A percentile compares a stretch with the other conserved stretches of the same genome.
These are phyloP conservation scores for Cordyceps militaris DNA, from an alignment of 2,329 filamentous ascomycete species.

Conservation along the genomic window DNA sequence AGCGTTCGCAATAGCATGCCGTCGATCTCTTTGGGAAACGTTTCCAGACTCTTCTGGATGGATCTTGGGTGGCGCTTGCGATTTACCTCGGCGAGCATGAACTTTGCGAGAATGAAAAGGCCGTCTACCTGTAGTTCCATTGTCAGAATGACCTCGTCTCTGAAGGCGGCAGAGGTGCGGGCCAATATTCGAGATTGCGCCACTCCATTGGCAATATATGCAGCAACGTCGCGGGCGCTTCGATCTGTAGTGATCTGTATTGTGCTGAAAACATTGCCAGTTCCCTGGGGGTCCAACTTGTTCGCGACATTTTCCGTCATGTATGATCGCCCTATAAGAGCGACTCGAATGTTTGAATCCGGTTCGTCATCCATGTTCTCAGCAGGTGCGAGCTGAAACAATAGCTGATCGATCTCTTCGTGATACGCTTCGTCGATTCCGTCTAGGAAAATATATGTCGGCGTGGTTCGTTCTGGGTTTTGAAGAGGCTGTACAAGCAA, in stretches of 20 bases:
- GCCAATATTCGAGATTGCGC: slow-evolving; percentile 31
- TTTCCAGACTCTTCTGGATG: slow-evolving; percentile 36
- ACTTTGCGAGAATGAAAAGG: slow-evolving; percentile 42
- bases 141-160: slow-evolving; percentile 31
- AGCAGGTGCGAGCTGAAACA: slow-evolving; percentile 27
- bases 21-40: slow-evolving; percentile 38
- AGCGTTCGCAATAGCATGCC: slow-evolving; percentile 37
- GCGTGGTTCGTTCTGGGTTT: slow-evolving; percentile 24
- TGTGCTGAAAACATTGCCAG: slow-evolving; percentile 28
- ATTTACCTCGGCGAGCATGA: slow-evolving; percentile 43
- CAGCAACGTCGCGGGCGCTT: slow-evolving; percentile 34
- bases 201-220: slow-evolving; percentile 36
- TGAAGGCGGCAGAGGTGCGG: slow-evolving; percentile 25
- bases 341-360: slow-evolving; percentile 28
- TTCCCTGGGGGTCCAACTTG: slow-evolving; percentile 26
- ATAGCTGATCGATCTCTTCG: slow-evolving; percentile 30
- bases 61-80: slow-evolving; percentile 38
- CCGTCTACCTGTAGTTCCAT: slow-evolving; percentile 38
- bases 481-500: slow-evolving; percentile 34
- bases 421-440: slow-evolving; percentile 39
- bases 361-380: slow-evolving; percentile 17
- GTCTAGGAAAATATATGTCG: slow-evolving; percentile 38
- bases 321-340: slow-evolving; percentile 35
- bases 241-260: slow-evolving; percentile 37
- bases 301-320: slow-evolving; percentile 31